These are phyloP conservation scores for Gossypium armourianum DNA, from an alignment of 441 rosid species.

Conservation along the genomic window DNA sequence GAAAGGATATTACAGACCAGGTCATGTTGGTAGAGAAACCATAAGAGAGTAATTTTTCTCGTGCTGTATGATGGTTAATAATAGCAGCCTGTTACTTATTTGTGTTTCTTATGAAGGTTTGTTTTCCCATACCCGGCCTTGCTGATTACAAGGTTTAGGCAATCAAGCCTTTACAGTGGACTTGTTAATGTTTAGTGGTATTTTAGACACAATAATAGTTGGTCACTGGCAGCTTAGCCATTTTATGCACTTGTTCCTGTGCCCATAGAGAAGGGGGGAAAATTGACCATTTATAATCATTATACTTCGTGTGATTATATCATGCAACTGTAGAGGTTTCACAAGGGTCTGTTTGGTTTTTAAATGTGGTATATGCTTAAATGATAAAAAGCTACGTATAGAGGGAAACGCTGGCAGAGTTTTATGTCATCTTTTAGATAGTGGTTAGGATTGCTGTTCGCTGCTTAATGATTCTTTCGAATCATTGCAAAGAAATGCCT, in stretches of 20 bases:
- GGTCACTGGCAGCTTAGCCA: background rate
- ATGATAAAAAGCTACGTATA: background rate
- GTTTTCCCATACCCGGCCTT: background rate
- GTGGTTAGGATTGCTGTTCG: background rate
- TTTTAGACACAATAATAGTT: background rate
- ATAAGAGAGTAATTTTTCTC: background rate
- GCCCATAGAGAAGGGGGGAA: background rate
- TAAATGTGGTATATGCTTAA: background rate
- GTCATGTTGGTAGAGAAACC: background rate
- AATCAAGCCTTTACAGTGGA: background rate
- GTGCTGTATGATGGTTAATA: background rate
- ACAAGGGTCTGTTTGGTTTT: background rate
- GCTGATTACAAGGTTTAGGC: constrained; percentile 8
- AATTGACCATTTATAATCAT: background rate
- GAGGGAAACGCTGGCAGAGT: background rate
- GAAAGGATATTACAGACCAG: background rate
- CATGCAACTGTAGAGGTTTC: background rate
- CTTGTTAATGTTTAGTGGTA: background rate
- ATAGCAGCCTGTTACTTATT: background rate
- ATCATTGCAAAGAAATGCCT: background rate
- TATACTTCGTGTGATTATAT: background rate
- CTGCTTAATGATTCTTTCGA: background rate
- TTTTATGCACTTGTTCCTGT: background rate
- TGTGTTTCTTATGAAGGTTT: background rate
- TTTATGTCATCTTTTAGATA: background rate